These are phyloP conservation scores for Kwoniella europaea DNA, from an alignment of 768 basidiomycete genomes.

Conservation along the genomic window DNA sequence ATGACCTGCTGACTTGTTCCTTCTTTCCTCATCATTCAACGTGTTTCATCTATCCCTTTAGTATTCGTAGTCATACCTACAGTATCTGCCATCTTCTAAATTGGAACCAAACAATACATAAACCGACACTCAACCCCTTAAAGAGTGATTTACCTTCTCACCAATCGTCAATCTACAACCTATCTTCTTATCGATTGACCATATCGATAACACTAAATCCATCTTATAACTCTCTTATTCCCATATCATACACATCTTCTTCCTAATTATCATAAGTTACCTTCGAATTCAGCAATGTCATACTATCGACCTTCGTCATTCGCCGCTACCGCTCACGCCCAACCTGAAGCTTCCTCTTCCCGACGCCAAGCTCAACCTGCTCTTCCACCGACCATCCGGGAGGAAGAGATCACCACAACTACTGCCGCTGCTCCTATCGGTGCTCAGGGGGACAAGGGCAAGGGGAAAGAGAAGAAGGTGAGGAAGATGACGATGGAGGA, in stretches of 20 bases:
- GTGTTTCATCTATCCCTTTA: conserved; percentile 2
- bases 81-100: not conserved
- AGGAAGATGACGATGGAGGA: conserved; percentile 20
- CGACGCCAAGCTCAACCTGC: not conserved
- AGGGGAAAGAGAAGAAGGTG: conserved; percentile 16
- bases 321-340: conserved; percentile 13
- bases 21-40: not conserved
- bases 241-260: not conserved
- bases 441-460: conserved; percentile 2
- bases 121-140: not conserved
- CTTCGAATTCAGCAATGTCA: conserved; percentile 11
- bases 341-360: conserved; percentile 11
- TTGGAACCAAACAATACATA: not conserved
- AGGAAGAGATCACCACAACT: not conserved
- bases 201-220: not conserved
- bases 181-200: not conserved
- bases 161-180: not conserved
- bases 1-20: conserved; percentile 5
- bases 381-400: conserved; percentile 12
- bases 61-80: not conserved
- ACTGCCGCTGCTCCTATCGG: not conserved
- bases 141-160: not conserved
- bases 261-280: not conserved
- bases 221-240: not conserved
- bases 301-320: conserved; percentile 17